Evolutionary conservation across 2,329 filamentous ascomycete genomes (phyloP), one percentile per base, ranked within the genome.

Genomic region (Colletotrichum neosansevieriae): DNA sequence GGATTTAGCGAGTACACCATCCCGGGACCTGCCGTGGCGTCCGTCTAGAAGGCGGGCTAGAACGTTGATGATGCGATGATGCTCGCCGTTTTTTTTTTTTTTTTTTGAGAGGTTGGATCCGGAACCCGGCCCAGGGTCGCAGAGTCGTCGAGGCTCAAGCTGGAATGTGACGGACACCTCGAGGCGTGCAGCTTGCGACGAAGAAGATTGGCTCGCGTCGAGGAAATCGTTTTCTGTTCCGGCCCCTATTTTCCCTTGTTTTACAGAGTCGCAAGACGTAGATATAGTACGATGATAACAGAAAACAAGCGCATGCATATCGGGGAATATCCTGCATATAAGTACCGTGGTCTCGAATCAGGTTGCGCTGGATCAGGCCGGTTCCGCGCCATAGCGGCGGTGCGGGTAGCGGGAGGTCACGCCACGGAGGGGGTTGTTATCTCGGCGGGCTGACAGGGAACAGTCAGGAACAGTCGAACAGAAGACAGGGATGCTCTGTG

Each of bases 1-100:
- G 36, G 21, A 38, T 75, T 74, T 15, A 72, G 74, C 38, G 12
- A 59, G 53, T 24, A 51, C 60, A 29, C 29, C 44, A 64, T 61
- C 40, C 67, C 54, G 29, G 66, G 66, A 44, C 62, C 36, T 32
- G 40, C 54, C 36, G 58, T 65, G 11, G 42, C 21, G 34, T 42
- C 34, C 9, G 11, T 21, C 7, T n/a, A 24, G 56, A 34, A 15
- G 29, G 38, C 40, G 11, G 40, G n/a, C 12, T 15, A 21, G 40
- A 40, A 32, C 29, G 10, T 54, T 7, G n/a, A 32, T 51, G 34
- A 17, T 53, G 19, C 29, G 36, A 51, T 34, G 44, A 29, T 29
- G 51, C 15, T 13, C 11, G 38, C 13, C 13, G n/a, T 36, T 10
- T 49, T 36, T 44, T 36, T 50, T 15, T n/a, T n/a, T n/a, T n/a